These are phyloP conservation scores for Amesomyces nigricolor DNA, from an alignment of 2,329 filamentous ascomycete species.

Conservation along the genomic window DNA sequence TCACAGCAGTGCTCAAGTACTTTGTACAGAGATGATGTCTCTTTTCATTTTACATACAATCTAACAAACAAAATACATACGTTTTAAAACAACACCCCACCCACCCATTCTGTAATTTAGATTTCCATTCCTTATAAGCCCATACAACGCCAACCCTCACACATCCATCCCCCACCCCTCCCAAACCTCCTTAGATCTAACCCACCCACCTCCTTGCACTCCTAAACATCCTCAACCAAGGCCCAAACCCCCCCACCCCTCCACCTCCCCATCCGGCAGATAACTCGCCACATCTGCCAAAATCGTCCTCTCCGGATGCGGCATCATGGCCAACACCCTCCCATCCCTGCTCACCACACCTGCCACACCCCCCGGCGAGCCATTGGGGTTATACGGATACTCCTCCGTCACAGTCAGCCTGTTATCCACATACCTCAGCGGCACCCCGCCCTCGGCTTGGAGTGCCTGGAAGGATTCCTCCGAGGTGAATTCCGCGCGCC, in stretches of 20 bases:
- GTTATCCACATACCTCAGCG: conserved; percentile 84
- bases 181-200: conserved; percentile 32
- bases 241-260: conserved; percentile 72
- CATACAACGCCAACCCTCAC: conserved; percentile 5
- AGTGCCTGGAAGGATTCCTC: conserved; percentile 49
- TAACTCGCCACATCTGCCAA: conserved; percentile 74
- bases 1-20: too few relatives aligned
- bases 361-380: conserved; percentile 74
- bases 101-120: too few relatives aligned
- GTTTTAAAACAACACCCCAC: too few relatives aligned
- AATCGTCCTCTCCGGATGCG: conserved; percentile 86
- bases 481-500: conserved; percentile 66
- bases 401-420: conserved; percentile 64
- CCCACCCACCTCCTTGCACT: conserved; percentile 74
- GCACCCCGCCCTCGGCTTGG: conserved; percentile 62
- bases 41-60: too few relatives aligned
- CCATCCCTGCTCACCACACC: conserved; percentile 73
- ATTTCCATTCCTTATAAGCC: background rate
- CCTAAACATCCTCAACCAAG: conserved; percentile 81
- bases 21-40: too few relatives aligned
- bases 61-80: too few relatives aligned
- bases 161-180: background rate
- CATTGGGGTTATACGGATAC: conserved; percentile 88
- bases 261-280: conserved; percentile 51
- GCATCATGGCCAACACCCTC: conserved; percentile 83